These are phyloP conservation scores for Cucurbita maxima DNA, from an alignment of 306 rosid genomes.

Conservation along the genomic window DNA sequence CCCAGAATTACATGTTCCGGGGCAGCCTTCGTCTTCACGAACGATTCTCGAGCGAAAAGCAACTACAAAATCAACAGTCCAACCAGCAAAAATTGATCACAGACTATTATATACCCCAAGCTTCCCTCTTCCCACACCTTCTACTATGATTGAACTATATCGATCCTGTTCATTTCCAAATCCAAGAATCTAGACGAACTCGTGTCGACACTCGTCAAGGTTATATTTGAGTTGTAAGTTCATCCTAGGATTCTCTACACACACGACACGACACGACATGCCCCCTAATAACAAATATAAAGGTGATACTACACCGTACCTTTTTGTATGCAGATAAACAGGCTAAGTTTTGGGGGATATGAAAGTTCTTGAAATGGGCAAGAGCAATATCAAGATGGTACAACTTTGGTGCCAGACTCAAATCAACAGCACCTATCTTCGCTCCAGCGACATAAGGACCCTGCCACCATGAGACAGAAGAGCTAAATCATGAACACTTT, in stretches of 20 bases:
- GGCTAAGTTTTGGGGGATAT: too few relatives aligned
- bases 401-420: too few relatives aligned
- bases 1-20: constrained; percentile 57
- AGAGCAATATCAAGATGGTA: too few relatives aligned
- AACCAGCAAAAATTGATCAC: neutral
- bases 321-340: constrained; percentile 20
- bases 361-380: too few relatives aligned
- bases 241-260: neutral
- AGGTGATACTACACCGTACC: constrained; percentile 8
- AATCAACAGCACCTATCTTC: too few relatives aligned
- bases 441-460: constrained; percentile 40
- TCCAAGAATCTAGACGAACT: neutral
- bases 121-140: too few relatives aligned
- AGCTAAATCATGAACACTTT: neutral
- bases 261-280: too few relatives aligned
- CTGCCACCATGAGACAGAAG: constrained; percentile 20
- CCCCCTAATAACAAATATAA: neutral
- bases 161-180: neutral
- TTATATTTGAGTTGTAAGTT: neutral
- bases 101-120: neutral
- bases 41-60: constrained; percentile 37
- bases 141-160: neutral
- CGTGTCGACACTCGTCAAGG: neutral
- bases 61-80: neutral
- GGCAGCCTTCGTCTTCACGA: constrained; percentile 44